Conservation (phyloP, 257 asterid species). For the Jaltomata sinuosa region DNA sequence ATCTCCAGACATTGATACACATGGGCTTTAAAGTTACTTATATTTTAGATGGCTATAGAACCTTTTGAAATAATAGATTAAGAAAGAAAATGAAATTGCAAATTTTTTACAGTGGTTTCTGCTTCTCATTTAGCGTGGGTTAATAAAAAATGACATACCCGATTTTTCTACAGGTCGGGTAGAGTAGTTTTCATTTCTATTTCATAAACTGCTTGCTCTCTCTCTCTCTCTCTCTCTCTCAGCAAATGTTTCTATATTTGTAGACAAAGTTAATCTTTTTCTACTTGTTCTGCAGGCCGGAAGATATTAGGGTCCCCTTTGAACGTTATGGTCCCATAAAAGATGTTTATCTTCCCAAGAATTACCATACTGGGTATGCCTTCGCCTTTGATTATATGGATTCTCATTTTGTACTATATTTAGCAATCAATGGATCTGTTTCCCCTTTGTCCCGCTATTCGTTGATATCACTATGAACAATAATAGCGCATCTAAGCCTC, state of each 20-base stretch:
- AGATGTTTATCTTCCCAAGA: conserved; percentile 85
- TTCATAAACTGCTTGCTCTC: neutral
- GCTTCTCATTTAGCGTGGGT: neutral
- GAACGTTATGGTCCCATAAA: conserved; percentile 83
- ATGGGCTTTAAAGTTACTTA: neutral
- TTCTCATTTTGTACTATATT: neutral
- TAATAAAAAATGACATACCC: neutral
- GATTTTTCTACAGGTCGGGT: neutral
- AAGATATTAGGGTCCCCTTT: conserved; percentile 78
- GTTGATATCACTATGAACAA: neutral
- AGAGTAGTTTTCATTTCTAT: neutral
- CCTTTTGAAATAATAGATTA: neutral
- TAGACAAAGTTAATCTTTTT: neutral
- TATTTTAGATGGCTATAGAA: neutral
- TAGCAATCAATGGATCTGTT: neutral
- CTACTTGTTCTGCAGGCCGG: conserved; percentile 51
- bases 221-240: neutral
- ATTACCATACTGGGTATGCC: conserved; percentile 73
- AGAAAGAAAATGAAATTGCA: neutral
- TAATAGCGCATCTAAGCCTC: neutral
- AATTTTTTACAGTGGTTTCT: neutral
- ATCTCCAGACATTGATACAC: neutral
- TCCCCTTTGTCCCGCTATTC: neutral
- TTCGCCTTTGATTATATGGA: neutral
- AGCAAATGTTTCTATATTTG: neutral